Conservation (phyloP, 1,139 yeast species). For the Suhomyces bokatorum region DNA sequence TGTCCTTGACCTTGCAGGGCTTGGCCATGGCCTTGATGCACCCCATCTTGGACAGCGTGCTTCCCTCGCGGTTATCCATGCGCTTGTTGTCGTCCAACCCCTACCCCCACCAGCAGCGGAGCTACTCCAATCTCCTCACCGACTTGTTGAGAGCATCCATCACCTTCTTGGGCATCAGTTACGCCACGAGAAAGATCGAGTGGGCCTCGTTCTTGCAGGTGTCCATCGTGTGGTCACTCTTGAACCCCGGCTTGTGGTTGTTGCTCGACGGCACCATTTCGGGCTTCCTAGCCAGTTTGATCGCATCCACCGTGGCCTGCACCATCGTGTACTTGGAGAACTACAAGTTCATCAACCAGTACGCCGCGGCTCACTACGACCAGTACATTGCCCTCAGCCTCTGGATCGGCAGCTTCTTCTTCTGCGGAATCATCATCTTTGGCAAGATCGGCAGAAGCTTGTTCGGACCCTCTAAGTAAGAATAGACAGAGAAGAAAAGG, state of each 20-base stretch:
- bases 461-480: conserved; percentile 21
- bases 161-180: conserved; percentile 80
- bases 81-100: conserved; percentile 24
- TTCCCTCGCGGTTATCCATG: conserved; percentile 37
- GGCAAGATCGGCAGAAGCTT: conserved; percentile 70
- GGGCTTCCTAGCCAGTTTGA: conserved; percentile 56
- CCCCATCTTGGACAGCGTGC: conserved; percentile 57
- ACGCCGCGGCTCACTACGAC: conserved; percentile 17
- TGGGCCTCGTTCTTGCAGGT: conserved; percentile 81
- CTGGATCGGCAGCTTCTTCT: conserved; percentile 63
- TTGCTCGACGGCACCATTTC: conserved; percentile 72
- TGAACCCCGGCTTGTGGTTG: conserved; percentile 81
- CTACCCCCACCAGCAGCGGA: conserved; percentile 28
- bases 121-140: conserved; percentile 32
- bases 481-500: not conserved
- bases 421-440: conserved; percentile 66
- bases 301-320: conserved; percentile 44
- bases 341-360: conserved; percentile 20
- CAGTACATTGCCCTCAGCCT: conserved; percentile 43
- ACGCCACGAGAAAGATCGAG: conserved; percentile 76
- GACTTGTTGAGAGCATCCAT: conserved; percentile 59
- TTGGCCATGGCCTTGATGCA: conserved; percentile 60
- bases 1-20: conserved; percentile 51
- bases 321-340: conserved; percentile 37
- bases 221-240: conserved; percentile 68